phyloP scores from a whole-genome alignment of 2,329 filamentous ascomycete species.

The Alternaria sp. region DNA sequence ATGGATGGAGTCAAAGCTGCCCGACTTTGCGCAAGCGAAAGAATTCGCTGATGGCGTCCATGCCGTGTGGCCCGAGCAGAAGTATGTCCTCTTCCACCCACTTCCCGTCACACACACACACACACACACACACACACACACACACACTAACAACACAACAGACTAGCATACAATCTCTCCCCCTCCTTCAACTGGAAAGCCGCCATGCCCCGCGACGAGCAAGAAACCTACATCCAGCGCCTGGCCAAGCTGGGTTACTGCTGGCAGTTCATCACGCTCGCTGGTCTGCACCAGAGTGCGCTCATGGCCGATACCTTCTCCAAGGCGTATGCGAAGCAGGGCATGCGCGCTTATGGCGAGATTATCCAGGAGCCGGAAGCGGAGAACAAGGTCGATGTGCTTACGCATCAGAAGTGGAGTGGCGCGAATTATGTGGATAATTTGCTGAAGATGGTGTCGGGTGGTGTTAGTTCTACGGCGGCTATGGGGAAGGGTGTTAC shows the following conservation, averaged over 20 bases:
- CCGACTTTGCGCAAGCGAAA: conserved; percentile 87
- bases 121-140: not conserved
- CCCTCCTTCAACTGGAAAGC: conserved; percentile 99
- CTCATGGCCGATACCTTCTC: conserved; percentile 91
- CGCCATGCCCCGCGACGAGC: conserved; percentile 87
- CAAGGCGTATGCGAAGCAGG: conserved; percentile 76
- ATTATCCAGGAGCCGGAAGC: conserved; percentile 98
- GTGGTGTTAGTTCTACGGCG: conserved; percentile 87
- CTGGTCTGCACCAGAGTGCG: conserved; percentile 92
- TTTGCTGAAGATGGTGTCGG: conserved; percentile 94
- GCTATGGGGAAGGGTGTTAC: conserved; percentile 99
- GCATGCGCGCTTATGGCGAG: conserved; percentile 97
- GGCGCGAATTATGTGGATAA: conserved; percentile 95
- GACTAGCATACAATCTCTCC: conserved; percentile 96
- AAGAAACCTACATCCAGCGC: conserved; percentile 96
- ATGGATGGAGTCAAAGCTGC: conserved; percentile 99
- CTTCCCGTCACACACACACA: not conserved
- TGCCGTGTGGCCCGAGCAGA: conserved; percentile 93
- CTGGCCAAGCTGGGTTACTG: conserved; percentile 90
- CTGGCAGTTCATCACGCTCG: conserved; percentile 99
- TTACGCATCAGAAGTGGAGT: conserved; percentile 99
- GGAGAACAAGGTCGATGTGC: conserved; percentile 85
- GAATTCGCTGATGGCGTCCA: conserved; percentile 95
- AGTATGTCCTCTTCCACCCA: conserved; percentile 63
- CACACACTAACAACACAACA: conserved; percentile 46